Evolutionary conservation across 2,329 filamentous ascomycete genomes (phyloP), one percentile per base, ranked within the genome.

Genomic region (Pleomassaria siparia): DNA sequence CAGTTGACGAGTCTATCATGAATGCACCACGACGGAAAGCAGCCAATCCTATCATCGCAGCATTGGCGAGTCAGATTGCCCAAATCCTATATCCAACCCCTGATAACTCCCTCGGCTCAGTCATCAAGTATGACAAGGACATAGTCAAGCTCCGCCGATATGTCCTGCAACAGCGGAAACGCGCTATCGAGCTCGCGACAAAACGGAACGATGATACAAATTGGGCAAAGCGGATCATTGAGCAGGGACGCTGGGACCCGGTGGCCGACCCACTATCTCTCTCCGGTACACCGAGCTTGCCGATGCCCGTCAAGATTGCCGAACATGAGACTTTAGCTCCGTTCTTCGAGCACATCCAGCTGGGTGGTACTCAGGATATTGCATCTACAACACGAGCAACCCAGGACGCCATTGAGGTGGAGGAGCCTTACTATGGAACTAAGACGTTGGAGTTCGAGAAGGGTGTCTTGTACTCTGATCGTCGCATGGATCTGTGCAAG

Each of bases 401-500:
- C 13, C 42, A 51, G 10, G 47, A 59, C 44, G 56, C 56, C n/a
- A 47, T 42, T n/a, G 45, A 57, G 16, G 58, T 55, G 21, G 46
- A 56, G 4, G 71, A 74, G 51, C 66, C 69, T 2, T 62, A 59
- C 46, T 71, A 73, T 44, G 52, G 60, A 9, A 62, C 59, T 2
- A 57, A 67, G 18, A 53, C 67, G 26, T 53, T 71, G 9, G 71
- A 72, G 50, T 74, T 72, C 44, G 60, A 68, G 49, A 71, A 69
- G 56, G 72, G 70, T 20, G 70, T 73, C 20, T 62, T 80, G 5
- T 81, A 80, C 49, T 72, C 77, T 43, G 79, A 81, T 52, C 73
- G 74, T 8, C 73, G 78, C 11, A 74, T 82, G 65, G 79, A 81
- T 55, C 72, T 81, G 2, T 81, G 79, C 69, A 80, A 80, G 66